Evolutionary conservation across 73 alveolate genomes (phyloP).

Genomic region (Breviolum minutum): DNA sequence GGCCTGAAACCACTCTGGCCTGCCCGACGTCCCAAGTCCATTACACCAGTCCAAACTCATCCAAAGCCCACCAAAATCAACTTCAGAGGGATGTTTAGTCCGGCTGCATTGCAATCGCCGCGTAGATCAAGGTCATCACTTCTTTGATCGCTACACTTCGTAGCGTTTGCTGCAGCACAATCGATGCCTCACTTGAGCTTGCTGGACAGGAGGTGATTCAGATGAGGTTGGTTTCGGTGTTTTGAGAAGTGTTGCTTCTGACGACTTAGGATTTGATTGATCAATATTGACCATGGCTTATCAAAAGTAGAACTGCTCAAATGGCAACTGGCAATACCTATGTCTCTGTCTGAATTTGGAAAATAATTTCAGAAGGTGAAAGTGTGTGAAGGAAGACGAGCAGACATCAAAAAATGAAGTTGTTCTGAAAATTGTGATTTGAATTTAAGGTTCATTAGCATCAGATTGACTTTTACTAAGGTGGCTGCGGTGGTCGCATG

Average conservation of each 20-base stretch:
- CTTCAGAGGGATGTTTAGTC: background rate
- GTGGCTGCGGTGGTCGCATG: background rate
- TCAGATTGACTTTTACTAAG: background rate
- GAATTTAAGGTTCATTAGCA: background rate
- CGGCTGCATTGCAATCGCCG: constrained; percentile 24
- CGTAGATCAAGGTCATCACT: constrained; percentile 10
- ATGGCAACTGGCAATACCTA: no score
- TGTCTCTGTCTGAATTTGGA: background rate
- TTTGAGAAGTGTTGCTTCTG: no score
- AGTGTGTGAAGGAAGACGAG: background rate
- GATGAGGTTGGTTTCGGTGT: no score
- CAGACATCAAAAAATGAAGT: no score
- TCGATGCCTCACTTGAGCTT: background rate
- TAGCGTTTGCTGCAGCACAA: background rate
- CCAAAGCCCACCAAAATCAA: background rate
- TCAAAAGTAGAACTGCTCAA: no score
- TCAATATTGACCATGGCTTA: no score
- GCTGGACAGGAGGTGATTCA: background rate
- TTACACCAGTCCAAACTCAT: background rate
- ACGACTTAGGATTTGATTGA: no score
- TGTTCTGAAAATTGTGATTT: background rate
- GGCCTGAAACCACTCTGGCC: background rate
- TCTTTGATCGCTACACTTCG: background rate
- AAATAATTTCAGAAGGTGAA: background rate
- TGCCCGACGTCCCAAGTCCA: background rate